These are phyloP conservation scores for Coelastrella sp. DNA, from an alignment of 139 green algal species.

Conservation along the genomic window DNA sequence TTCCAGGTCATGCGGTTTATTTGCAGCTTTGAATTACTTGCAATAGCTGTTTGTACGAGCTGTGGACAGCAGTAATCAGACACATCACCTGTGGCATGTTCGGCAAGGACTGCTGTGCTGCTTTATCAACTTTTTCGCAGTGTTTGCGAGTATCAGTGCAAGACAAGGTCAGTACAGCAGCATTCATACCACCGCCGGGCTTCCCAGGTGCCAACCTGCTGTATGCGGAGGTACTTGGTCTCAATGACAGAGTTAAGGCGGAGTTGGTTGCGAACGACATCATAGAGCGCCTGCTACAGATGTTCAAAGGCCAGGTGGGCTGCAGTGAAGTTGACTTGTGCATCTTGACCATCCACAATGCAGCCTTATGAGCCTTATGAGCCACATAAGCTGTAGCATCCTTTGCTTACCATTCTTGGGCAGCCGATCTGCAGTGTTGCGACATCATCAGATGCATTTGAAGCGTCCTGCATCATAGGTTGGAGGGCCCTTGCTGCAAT, in stretches of 20 bases:
- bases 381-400: too few relatives aligned
- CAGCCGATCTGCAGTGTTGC: too few relatives aligned
- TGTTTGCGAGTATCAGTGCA: slow-evolving; percentile 71
- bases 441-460: too few relatives aligned
- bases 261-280: slow-evolving; percentile 78
- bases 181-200: slow-evolving; percentile 56
- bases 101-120: neutral
- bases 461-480: too few relatives aligned
- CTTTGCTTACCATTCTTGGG: too few relatives aligned
- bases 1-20: neutral
- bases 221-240: slow-evolving; percentile 75
- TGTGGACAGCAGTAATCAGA: too few relatives aligned
- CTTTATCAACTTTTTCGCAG: slow-evolving; percentile 51
- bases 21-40: neutral
- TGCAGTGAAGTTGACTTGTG: too few relatives aligned
- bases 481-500: too few relatives aligned
- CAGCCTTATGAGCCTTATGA: too few relatives aligned
- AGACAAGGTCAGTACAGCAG: slow-evolving; percentile 61
- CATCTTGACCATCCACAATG: too few relatives aligned
- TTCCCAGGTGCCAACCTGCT: slow-evolving; percentile 74
- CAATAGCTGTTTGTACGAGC: neutral
- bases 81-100: neutral
- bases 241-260: slow-evolving; percentile 62
- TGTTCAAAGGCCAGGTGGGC: slow-evolving; percentile 73
- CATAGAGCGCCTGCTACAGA: slow-evolving; percentile 67